phyloP scores from a whole-genome alignment of 306 rosid genomes.

The Casuarina equisetifolia region DNA sequence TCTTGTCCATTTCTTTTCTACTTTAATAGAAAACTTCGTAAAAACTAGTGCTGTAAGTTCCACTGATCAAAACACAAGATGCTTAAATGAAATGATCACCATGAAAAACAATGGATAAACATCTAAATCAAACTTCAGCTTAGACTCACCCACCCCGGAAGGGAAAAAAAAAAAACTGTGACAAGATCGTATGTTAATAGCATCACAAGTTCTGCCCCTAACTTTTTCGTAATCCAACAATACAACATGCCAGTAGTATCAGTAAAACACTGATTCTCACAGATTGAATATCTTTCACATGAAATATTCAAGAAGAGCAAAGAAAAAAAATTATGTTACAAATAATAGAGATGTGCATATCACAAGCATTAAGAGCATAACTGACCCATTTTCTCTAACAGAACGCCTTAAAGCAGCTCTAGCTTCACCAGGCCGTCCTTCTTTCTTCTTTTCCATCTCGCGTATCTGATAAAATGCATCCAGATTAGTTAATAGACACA shows the following conservation, averaged over 20 bases:
- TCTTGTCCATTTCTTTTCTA: neutral
- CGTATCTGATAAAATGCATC: constrained; percentile 55
- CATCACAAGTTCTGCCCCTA: neutral
- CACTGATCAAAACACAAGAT: too few relatives aligned
- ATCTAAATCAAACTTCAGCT: neutral
- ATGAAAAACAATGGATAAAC: neutral
- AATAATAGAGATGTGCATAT: neutral
- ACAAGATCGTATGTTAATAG: neutral
- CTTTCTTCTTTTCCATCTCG: constrained; percentile 96
- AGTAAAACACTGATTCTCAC: neutral
- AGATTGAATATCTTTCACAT: neutral
- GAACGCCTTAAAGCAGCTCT: constrained; percentile 90
- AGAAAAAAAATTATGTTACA: neutral
- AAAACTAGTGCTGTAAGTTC: too few relatives aligned
- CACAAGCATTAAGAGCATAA: neutral
- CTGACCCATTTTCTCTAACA: constrained; percentile 85
- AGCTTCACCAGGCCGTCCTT: constrained; percentile 98
- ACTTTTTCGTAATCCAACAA: too few relatives aligned
- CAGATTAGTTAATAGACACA: constrained; percentile 19
- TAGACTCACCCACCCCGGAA: neutral
- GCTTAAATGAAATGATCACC: too few relatives aligned
- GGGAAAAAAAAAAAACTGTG: neutral
- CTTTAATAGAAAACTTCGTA: neutral
- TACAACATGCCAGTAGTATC: neutral
- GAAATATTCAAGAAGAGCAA: neutral